Conservation (phyloP, 1,284 basidiomycete species). For the Heimioporus punctisporus region DNA sequence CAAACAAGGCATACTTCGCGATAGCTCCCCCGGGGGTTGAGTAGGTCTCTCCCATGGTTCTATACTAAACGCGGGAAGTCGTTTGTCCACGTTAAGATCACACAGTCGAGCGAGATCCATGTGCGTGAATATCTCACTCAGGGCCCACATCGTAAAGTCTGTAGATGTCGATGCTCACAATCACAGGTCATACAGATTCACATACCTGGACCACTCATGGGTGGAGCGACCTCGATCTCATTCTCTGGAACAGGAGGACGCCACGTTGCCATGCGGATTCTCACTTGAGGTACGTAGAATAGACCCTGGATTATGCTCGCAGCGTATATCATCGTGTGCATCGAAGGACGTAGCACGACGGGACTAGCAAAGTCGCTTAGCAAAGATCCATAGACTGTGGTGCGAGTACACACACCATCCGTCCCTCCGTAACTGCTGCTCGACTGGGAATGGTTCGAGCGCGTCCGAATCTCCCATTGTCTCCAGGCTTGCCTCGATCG, state of each 20-base stretch:
- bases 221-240: conserved; percentile 21
- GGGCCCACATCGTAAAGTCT: conserved; percentile 50
- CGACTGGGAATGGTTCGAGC: conserved; percentile 44
- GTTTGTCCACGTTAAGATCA: conserved; percentile 43
- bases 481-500: conserved; percentile 65
- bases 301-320: conserved; percentile 64
- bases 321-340: conserved; percentile 52
- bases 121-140: conserved; percentile 65
- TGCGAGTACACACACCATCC: conserved; percentile 46
- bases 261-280: conserved; percentile 50
- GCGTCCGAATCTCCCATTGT: conserved; percentile 32
- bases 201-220: conserved; percentile 39
- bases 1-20: conserved; percentile 33
- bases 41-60: conserved; percentile 35
- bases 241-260: conserved; percentile 35
- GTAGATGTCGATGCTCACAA: not conserved
- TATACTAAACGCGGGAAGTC: conserved; percentile 36
- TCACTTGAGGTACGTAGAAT: conserved; percentile 69
- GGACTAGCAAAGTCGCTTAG: conserved; percentile 45
- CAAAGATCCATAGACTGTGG: not conserved
- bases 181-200: not conserved
- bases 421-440: conserved; percentile 55
- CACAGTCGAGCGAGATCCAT: conserved; percentile 53
- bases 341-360: conserved; percentile 62
- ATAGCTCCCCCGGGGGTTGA: conserved; percentile 41